Evolutionary conservation across 192 early-diverging fungal species (phyloP).

Genomic region (Funneliformis geosporum): DNA sequence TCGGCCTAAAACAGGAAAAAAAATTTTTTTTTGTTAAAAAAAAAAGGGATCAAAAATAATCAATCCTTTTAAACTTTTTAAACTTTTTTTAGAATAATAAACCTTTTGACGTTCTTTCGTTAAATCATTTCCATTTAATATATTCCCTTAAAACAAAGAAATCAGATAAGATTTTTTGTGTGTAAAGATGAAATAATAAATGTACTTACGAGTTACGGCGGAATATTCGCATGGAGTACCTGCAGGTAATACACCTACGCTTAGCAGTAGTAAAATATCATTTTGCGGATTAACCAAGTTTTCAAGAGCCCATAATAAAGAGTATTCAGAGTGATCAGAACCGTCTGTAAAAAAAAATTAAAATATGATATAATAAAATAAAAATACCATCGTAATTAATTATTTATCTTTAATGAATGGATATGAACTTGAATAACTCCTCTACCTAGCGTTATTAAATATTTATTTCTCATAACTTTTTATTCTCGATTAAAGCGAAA

Average conservation of each 20-base stretch:
- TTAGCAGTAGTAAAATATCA: background rate
- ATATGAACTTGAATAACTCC: too few relatives aligned
- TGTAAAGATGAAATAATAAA: background rate
- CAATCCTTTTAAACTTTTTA: background rate
- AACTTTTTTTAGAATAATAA: background rate
- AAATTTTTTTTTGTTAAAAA: background rate
- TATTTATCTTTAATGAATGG: too few relatives aligned
- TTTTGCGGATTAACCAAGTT: slow-evolving; percentile 10
- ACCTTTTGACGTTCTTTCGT: background rate
- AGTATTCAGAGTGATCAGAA: slow-evolving; percentile 19
- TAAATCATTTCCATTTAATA: background rate
- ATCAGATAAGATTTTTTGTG: background rate
- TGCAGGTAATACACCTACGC: background rate
- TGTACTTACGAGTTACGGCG: slow-evolving; percentile 11
- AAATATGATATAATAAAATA: too few relatives aligned
- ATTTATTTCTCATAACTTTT: slow-evolving; percentile 13
- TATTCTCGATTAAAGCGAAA: background rate
- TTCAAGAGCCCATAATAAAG: slow-evolving; percentile 10
- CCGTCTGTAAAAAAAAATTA: background rate
- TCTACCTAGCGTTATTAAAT: slow-evolving; percentile 2
- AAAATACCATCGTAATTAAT: too few relatives aligned
- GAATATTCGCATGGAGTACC: slow-evolving; percentile 16
- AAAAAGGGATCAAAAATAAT: background rate
- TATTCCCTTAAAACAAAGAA: background rate
- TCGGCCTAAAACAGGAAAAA: background rate